Evolutionary conservation across 345 rosid genomes (phyloP).

Genomic region (Ricinus communis): DNA sequence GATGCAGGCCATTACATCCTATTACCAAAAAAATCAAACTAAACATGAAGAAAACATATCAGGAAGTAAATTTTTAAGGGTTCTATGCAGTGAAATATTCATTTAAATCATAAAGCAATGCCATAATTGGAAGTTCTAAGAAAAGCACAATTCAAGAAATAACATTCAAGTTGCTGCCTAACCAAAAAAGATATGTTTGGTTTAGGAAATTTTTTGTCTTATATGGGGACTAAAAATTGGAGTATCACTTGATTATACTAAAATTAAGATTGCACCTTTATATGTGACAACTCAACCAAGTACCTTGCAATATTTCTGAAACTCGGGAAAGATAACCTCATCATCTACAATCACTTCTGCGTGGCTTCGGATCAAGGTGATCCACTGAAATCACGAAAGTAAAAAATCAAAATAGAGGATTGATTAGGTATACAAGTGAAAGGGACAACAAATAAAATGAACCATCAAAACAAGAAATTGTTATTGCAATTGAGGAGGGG

Average conservation of each 20-base stretch:
- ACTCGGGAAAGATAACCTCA: conserved; percentile 58
- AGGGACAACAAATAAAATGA: too few species aligned
- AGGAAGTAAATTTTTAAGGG: background rate
- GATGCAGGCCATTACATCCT: background rate
- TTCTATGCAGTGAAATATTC: background rate
- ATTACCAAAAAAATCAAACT: background rate
- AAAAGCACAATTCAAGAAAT: background rate
- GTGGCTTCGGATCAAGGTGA: conserved; percentile 68
- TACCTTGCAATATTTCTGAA: conserved; percentile 85
- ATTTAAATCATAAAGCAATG: background rate
- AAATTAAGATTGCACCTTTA: background rate
- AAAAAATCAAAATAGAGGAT: conserved; percentile 11
- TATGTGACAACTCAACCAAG: conserved; percentile 3
- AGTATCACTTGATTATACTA: background rate
- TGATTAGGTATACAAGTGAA: background rate
- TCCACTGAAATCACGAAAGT: conserved; percentile 59
- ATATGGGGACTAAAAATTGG: background rate
- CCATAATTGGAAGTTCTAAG: background rate
- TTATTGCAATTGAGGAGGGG: too few species aligned
- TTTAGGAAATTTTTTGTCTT: background rate
- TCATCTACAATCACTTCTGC: conserved; percentile 75
- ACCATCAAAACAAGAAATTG: too few species aligned
- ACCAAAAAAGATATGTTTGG: background rate
- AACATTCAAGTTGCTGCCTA: background rate
- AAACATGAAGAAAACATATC: background rate